Evolutionary conservation across 1,284 basidiomycete genomes (phyloP), one percentile per base, ranked within the genome.

Genomic region (Tylopilus sp.): DNA sequence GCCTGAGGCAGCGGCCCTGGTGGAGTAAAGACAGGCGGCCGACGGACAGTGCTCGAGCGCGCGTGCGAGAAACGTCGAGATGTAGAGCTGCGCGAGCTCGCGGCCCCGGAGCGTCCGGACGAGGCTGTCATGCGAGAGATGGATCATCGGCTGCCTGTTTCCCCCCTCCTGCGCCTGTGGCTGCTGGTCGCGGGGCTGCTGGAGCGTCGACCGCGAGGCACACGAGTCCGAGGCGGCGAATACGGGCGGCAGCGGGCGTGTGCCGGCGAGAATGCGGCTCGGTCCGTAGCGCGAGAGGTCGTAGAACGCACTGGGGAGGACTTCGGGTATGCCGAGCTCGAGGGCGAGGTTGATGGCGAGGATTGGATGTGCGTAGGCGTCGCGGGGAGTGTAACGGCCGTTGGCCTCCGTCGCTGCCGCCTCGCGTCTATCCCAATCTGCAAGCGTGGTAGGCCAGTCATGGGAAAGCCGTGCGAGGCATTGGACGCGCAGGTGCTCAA

Each of bases 211-310:
- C 2, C 46, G 49, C 43, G 34, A n/a, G n/a, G 52, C 41, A 15
- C 51, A 54, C 13, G 56, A 50, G 43, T 64, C 65, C 11, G 61
- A 47, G 4, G 68, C 55, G 2, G 63, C 55, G 44, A 66, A 61
- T 2, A 63, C 52, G 2, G 67, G 63, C 1, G 60, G 56, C 4
- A 51, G 46, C 0, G 48, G 41, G 26, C 62, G 56, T 11, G 78
- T 66, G 6, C 85, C 84, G 0, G 68, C 49, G 55, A 82, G 68
- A 52, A 86, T 84, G 63, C 79, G 79, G 65, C 81, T 82, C 0
- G 84, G 81, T 0, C 79, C 83, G 55, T 86, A 86, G 18, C 85
- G 74, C 3, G 82, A 78, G 34, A 88, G 74, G 55, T 88, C 84
- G 63, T 87, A 87, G 59, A 88, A 78, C 0, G 84, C 84, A 26